Conservation (phyloP, 1,139 yeast species). For the Entelexis sorbosivorans region DNA sequence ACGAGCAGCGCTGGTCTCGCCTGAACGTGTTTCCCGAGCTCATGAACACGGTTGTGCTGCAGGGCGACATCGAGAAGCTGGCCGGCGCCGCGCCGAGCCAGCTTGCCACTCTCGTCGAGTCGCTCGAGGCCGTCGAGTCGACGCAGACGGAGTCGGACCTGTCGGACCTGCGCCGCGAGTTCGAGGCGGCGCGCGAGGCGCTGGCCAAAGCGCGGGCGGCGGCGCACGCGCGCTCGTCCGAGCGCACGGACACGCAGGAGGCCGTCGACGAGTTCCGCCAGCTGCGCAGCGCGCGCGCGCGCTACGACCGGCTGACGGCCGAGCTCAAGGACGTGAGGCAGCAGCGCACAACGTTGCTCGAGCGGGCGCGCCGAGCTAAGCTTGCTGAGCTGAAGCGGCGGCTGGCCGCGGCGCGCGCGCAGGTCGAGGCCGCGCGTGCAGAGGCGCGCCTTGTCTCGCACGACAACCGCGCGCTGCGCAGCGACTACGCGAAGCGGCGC, state of each 20-base stretch:
- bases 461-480: slow-evolving; percentile 12
- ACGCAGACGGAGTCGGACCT: slow-evolving; percentile 52
- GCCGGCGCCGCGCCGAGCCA: slow-evolving; percentile 81
- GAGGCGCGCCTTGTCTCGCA: slow-evolving; percentile 10
- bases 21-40: slow-evolving; percentile 65
- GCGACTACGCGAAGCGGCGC: slow-evolving; percentile 18
- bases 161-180: slow-evolving; percentile 49
- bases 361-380: slow-evolving; percentile 6
- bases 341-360: neutral
- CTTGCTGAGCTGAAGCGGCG: slow-evolving; percentile 4
- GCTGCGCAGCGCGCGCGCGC: slow-evolving; percentile 40
- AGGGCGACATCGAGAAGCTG: slow-evolving; percentile 91
- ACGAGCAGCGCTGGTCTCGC: slow-evolving; percentile 53
- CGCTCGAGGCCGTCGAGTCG: slow-evolving; percentile 32
- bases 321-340: slow-evolving; percentile 10
- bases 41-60: slow-evolving; percentile 70
- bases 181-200: slow-evolving; percentile 10
- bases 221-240: slow-evolving; percentile 16
- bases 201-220: slow-evolving; percentile 3
- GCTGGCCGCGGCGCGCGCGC: slow-evolving; percentile 4
- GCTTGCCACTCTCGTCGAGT: slow-evolving; percentile 63
- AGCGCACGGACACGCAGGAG: slow-evolving; percentile 8
- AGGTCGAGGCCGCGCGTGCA: neutral
- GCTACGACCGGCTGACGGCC: slow-evolving; percentile 8
- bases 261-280: slow-evolving; percentile 5